These are phyloP conservation scores for Deinandra increscens DNA, from an alignment of 129 eudicot species.

Conservation along the genomic window DNA sequence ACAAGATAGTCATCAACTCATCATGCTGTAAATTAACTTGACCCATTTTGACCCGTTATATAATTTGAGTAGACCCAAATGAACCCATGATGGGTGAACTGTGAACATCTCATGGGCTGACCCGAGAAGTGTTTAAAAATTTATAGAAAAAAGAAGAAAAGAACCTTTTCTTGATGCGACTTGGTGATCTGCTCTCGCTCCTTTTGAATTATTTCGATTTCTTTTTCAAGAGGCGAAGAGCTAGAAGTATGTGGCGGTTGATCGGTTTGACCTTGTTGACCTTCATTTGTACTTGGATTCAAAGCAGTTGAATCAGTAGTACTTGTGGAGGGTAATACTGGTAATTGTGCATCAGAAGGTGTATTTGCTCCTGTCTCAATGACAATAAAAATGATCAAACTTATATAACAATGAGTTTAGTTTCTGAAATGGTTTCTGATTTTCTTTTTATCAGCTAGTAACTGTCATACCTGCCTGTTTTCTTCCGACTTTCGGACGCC, in stretches of 20 bases:
- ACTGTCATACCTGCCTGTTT: slow-evolving; percentile 15
- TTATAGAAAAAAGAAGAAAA: not conserved
- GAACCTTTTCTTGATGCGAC: slow-evolving; percentile 39
- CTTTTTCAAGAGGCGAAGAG: slow-evolving; percentile 43
- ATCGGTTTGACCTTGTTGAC: slow-evolving; percentile 12
- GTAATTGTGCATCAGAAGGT: not conserved
- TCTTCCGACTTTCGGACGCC: not conserved
- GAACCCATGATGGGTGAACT: too few relatives aligned
- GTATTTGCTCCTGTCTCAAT: too few relatives aligned
- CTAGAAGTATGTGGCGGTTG: slow-evolving; percentile 25
- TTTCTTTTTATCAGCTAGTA: not conserved
- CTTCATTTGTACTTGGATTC: not conserved
- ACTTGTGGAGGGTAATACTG: not conserved
- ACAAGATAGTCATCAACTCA: not conserved
- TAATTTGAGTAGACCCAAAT: too few relatives aligned
- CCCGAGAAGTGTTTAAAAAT: too few relatives aligned
- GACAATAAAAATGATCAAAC: slow-evolving; percentile 7
- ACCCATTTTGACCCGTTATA: too few relatives aligned
- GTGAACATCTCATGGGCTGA: too few relatives aligned
- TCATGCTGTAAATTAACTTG: not conserved
- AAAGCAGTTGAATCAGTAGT: slow-evolving; percentile 6
- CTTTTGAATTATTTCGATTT: slow-evolving; percentile 44
- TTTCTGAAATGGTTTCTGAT: too few relatives aligned
- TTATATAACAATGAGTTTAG: too few relatives aligned
- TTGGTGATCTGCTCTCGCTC: slow-evolving; percentile 34